Base-by-base conservation (phyloP, 1,284 basidiomycete species). In the Hortiboletus rubellus region DNA sequence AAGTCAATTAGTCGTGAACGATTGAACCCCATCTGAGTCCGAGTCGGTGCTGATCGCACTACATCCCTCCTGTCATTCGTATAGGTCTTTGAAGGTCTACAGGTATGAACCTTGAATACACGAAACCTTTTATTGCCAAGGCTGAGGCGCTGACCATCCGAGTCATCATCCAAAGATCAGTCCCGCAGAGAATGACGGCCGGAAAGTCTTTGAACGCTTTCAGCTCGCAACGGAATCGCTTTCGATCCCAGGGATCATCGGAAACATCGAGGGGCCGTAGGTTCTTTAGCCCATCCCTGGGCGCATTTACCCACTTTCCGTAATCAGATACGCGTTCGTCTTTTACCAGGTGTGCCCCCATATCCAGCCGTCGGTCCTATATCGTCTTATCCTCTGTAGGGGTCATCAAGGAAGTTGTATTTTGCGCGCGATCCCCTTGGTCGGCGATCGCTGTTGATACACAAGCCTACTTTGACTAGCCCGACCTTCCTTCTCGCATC, bases 381-480 rank as follows among this genome's bases (percentile, higher is more conserved):
- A 9, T 36, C 8, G 7, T 52, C 51, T 65, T 27, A 71, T 33
- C 22, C 5, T 10, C 14, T 45, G 12, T 43, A 92, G 86, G 73
- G 73, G 42, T 41, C 59, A 40, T 74, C 78, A 5, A 71, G 72
- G 40, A 79, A 74, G 37, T 63, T 98, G 4, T 89, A 85, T 72
- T 96, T 92, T 69, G 92, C 83, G 7, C 82, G 96, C 46, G 96
- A 99, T 72, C 92, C 94, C 2, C 82, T 98, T 1, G 96, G 96
- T 1, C 83, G 97, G 31, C 83, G 97, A 43, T 98, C 96, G 8
- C 80, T 99, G 1, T 77, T 98, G 2, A 73, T 92, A 22, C 84
- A 89, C 58, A 74, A 72, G 55, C 85, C 87, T 17, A 80, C 78
- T 17, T 49, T 60, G 1, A 54, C 61, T 22, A 72, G 75, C 7